Percentiles rank a stretch among this genome's conserved stretches.
Evolutionary conservation across 768 basidiomycete species (phyloP).

Genomic region (Kwoniella dejecticola): DNA sequence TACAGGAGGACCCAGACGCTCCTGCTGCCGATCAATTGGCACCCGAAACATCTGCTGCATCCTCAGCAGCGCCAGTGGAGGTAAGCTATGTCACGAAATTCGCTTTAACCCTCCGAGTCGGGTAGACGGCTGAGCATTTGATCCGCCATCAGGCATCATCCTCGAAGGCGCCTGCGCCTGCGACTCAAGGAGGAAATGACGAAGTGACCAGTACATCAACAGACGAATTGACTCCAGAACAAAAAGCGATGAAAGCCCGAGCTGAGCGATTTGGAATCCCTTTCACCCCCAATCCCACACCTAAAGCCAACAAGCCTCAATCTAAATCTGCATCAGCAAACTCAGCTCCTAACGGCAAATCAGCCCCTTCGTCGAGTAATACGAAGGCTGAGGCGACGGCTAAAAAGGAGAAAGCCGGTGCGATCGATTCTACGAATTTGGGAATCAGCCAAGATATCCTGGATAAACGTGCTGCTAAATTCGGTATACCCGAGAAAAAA

Average conservation of each 20-base stretch:
- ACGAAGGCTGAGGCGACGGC: background rate
- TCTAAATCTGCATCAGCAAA: too few species aligned
- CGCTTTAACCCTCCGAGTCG: too few species aligned
- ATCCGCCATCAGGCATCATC: background rate
- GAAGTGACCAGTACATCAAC: background rate
- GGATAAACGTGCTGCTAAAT: constrained; percentile 46
- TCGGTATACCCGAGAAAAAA: constrained; percentile 46
- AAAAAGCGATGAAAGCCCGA: constrained; percentile 48
- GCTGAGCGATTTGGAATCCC: constrained; percentile 51
- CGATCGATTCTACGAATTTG: constrained; percentile 28
- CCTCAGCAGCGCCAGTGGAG: constrained; percentile 17
- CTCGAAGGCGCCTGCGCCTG: background rate
- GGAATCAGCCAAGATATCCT: constrained; percentile 44
- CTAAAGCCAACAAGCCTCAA: constrained; percentile 13
- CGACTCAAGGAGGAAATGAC: background rate
- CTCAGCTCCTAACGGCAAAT: constrained; percentile 12
- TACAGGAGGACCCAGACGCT: constrained; percentile 29
- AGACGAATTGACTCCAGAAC: constrained; percentile 39
- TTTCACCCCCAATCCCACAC: constrained; percentile 47
- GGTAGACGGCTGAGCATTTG: background rate
- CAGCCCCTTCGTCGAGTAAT: background rate
- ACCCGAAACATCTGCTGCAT: background rate
- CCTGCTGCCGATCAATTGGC: background rate
- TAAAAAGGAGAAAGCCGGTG: constrained; percentile 26
- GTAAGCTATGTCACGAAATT: constrained; percentile 7